phyloP scores from a whole-genome alignment of 768 basidiomycete genomes.

The Dioszegia crocea region DNA sequence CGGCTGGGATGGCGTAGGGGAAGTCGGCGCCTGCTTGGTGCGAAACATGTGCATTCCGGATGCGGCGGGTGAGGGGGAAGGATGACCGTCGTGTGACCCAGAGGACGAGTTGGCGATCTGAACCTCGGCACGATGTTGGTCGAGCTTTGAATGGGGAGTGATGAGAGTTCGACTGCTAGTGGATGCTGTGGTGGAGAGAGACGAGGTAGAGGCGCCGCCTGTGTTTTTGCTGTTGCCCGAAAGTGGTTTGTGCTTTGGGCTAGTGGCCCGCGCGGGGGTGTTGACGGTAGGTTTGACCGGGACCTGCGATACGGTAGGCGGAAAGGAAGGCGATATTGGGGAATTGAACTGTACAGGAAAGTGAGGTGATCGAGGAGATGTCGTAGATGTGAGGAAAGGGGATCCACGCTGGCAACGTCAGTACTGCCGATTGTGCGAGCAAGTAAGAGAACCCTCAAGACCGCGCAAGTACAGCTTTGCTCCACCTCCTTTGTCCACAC shows the following conservation, averaged over 20 bases:
- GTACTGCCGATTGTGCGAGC: too few relatives aligned
- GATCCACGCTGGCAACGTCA: not conserved
- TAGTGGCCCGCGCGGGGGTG: not conserved
- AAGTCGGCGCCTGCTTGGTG: not conserved
- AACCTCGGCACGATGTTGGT: not conserved
- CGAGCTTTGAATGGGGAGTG: constrained; percentile 34
- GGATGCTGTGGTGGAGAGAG: constrained; percentile 35
- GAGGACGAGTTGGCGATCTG: constrained; percentile 18
- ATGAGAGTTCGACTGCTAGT: constrained; percentile 35
- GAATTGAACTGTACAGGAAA: constrained; percentile 11
- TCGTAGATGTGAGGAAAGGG: constrained; percentile 4
- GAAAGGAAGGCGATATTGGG: constrained; percentile 15
- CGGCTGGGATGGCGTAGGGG: constrained; percentile 1
- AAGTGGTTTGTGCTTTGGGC: not conserved
- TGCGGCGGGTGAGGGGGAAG: not conserved
- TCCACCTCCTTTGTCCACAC: not conserved
- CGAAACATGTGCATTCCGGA: not conserved
- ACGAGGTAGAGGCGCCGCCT: constrained; percentile 13
- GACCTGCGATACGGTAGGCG: constrained; percentile 9
- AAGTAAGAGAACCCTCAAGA: too few relatives aligned
- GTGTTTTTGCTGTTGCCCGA: not conserved
- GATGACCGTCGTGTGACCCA: constrained; percentile 15
- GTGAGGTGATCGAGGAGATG: constrained; percentile 11
- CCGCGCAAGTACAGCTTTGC: too few relatives aligned
- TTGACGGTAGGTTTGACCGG: not conserved